Evolutionary conservation across 345 rosid genomes (phyloP).

Genomic region (Chamaenerion angustifolium): DNA sequence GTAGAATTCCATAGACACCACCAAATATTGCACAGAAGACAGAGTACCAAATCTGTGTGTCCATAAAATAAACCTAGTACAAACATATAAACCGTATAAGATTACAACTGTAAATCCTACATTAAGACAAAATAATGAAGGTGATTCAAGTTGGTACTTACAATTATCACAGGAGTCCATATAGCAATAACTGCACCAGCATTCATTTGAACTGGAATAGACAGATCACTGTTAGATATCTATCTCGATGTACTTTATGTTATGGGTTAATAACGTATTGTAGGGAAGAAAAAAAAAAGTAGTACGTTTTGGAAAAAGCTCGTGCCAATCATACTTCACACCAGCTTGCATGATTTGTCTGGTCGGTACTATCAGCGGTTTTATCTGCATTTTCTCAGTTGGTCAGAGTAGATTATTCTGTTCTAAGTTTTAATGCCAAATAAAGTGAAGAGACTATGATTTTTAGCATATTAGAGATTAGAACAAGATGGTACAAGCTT

Average conservation of each 20-base stretch:
- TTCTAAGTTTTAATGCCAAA: no score
- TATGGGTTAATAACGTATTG: constrained; percentile 2
- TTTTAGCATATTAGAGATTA: not conserved
- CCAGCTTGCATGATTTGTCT: constrained; percentile 63
- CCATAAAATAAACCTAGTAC: constrained; percentile 87
- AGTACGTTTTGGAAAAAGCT: constrained; percentile 72
- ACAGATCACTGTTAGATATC: constrained; percentile 9
- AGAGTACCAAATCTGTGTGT: constrained; percentile 96
- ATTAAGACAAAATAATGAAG: not conserved
- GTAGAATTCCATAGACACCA: constrained; percentile 86
- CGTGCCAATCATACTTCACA: constrained; percentile 73
- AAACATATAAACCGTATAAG: not conserved
- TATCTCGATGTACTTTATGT: not conserved
- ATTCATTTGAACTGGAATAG: constrained; percentile 60
- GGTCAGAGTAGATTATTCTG: no score
- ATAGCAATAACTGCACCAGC: constrained; percentile 84
- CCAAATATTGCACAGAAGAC: constrained; percentile 82
- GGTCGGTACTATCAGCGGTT: constrained; percentile 78
- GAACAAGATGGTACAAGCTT: not conserved
- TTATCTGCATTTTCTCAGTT: constrained; percentile 39
- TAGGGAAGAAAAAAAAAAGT: constrained; percentile 5
- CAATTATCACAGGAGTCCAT: constrained; percentile 90
- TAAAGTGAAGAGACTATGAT: no score
- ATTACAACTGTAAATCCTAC: not conserved
- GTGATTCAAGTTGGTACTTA: constrained; percentile 23